A percentile compares a stretch with the other conserved stretches of the same genome.
phyloP scores from a whole-genome alignment of 129 eudicot species.

The Chrysanthemum seticuspe region DNA sequence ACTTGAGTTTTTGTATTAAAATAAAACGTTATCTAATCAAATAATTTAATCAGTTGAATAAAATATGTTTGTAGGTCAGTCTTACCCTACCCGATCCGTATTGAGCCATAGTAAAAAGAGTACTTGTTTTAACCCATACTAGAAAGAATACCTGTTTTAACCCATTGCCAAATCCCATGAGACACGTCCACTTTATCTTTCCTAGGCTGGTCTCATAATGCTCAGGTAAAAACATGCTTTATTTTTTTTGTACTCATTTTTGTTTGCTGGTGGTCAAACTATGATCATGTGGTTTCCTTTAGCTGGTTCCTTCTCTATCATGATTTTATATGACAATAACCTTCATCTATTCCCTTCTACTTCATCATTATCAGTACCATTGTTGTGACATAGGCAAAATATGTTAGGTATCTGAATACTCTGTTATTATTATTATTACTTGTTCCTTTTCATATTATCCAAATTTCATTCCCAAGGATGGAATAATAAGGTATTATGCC shows the following conservation, averaged over 20 bases:
- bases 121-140: not conserved
- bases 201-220: not conserved
- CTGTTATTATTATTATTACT: not conserved
- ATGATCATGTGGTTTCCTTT: not conserved
- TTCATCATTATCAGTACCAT: not conserved
- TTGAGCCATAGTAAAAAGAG: not conserved
- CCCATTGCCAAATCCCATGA: not conserved
- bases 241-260: not conserved
- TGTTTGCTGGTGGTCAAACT: not conserved
- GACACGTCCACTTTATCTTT: not conserved
- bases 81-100: not conserved
- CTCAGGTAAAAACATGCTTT: not conserved
- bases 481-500: not conserved
- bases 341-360: too few species aligned
- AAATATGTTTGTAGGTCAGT: not conserved
- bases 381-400: not conserved
- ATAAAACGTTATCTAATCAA: not conserved
- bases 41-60: not conserved
- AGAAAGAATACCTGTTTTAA: not conserved
- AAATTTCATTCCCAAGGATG: not conserved
- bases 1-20: not conserved
- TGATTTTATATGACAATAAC: too few species aligned
- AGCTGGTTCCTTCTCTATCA: too few species aligned
- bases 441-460: not conserved
- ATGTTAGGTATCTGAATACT: not conserved